Conservation (phyloP, 2,329 filamentous ascomycete species). For the Botrytis byssoidea region DNA sequence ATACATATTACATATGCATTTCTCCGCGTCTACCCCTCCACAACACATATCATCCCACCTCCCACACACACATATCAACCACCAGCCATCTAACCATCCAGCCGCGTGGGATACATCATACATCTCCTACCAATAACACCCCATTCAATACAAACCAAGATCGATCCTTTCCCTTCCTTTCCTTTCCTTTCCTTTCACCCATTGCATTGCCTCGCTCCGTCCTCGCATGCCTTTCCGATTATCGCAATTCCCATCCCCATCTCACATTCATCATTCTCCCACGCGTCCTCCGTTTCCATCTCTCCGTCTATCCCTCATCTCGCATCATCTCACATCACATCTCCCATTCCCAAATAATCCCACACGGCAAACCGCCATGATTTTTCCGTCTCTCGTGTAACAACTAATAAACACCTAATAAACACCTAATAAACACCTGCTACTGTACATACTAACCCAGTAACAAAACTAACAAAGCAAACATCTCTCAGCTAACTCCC, state of each 20-base stretch:
- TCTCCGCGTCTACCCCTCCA: slow-evolving; percentile 8
- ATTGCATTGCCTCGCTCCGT: background rate
- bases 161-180: background rate
- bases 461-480: too few species aligned
- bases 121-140: background rate
- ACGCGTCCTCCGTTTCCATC: background rate
- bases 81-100: background rate
- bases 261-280: background rate
- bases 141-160: background rate
- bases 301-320: background rate
- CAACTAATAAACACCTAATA: background rate
- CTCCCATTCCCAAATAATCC: background rate
- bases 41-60: background rate
- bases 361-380: background rate
- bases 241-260: background rate
- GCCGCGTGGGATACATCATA: background rate
- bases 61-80: background rate
- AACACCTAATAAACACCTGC: too few species aligned
- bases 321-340: background rate
- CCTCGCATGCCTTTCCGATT: background rate
- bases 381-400: background rate
- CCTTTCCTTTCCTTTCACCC: background rate
- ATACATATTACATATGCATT: background rate
- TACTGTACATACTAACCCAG: background rate
- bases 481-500: too few species aligned